Conservation (phyloP, 2,329 filamentous ascomycete genomes). For the Fusarium napiforme region DNA sequence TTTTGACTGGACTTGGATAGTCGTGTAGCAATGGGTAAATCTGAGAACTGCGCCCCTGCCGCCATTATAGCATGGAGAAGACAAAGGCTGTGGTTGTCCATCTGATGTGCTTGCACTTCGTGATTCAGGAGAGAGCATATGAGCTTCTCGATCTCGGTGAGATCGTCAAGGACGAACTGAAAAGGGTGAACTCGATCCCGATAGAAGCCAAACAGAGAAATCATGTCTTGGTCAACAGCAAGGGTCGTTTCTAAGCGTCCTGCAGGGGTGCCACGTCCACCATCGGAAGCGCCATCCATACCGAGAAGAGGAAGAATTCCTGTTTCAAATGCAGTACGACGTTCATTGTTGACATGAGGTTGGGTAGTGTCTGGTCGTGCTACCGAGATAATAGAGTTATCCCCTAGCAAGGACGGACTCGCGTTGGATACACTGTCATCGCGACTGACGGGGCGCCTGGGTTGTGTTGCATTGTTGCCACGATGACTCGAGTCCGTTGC, state of each 20-base stretch:
- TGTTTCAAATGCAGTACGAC: constrained; percentile 24
- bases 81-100: constrained; percentile 13
- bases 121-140: constrained; percentile 22
- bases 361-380: constrained; percentile 2
- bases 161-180: constrained; percentile 21
- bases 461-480: accelerated
- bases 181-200: constrained; percentile 25
- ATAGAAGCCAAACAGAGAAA: constrained; percentile 29
- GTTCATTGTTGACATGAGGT: constrained; percentile 9
- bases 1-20: constrained; percentile 10
- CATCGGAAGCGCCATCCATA: neutral
- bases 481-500: accelerated
- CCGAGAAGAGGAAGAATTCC: constrained; percentile 32
- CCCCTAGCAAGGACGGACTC: constrained; percentile 17
- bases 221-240: constrained; percentile 17
- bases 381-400: constrained; percentile 30
- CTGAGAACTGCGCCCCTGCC: constrained; percentile 35
- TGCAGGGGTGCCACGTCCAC: neutral
- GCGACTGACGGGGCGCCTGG: accelerated
- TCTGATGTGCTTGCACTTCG: neutral
- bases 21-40: constrained; percentile 1
- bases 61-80: constrained; percentile 36
- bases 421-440: neutral
- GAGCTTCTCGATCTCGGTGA: constrained; percentile 17
- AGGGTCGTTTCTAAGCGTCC: neutral